phyloP scores from a whole-genome alignment of 2,329 filamentous ascomycete species.

The Diaporthe velutina region DNA sequence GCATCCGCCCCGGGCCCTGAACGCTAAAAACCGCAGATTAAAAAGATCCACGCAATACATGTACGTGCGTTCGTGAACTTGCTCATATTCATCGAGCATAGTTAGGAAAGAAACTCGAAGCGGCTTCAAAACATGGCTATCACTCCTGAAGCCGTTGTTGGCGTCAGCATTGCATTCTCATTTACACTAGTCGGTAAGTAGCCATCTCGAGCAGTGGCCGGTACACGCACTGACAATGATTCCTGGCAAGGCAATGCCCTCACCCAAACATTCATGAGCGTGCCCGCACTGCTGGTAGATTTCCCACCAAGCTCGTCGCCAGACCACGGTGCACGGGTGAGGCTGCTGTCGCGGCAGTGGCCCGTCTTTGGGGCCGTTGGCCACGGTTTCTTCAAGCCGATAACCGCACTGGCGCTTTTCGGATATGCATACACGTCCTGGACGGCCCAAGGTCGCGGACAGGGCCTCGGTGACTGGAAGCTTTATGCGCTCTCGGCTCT shows the following conservation, averaged over 20 bases:
- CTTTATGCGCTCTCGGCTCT: slow-evolving; percentile 11
- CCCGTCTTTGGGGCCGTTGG: slow-evolving; percentile 1
- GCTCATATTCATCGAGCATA: background rate
- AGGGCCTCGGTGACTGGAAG: background rate
- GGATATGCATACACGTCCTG: slow-evolving; percentile 1
- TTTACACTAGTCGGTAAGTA: slow-evolving; percentile 5
- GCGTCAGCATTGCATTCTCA: slow-evolving; percentile 2
- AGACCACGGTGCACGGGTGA: background rate
- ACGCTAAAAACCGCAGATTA: background rate
- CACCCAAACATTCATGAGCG: background rate
- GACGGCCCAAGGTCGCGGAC: background rate
- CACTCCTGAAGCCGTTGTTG: background rate
- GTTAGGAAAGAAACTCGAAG: background rate
- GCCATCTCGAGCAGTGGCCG: too few relatives aligned
- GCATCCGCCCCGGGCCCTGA: too few relatives aligned
- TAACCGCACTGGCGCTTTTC: background rate
- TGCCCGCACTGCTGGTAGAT: background rate
- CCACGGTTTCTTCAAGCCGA: slow-evolving; percentile 3
- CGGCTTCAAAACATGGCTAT: background rate
- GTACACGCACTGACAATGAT: background rate
- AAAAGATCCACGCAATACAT: background rate
- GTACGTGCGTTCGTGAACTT: too few relatives aligned
- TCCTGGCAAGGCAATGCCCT: background rate
- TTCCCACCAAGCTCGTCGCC: background rate
- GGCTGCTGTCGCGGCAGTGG: slow-evolving; percentile 10